Base-by-base conservation (phyloP, 345 rosid species). In the Draba incana region DNA sequence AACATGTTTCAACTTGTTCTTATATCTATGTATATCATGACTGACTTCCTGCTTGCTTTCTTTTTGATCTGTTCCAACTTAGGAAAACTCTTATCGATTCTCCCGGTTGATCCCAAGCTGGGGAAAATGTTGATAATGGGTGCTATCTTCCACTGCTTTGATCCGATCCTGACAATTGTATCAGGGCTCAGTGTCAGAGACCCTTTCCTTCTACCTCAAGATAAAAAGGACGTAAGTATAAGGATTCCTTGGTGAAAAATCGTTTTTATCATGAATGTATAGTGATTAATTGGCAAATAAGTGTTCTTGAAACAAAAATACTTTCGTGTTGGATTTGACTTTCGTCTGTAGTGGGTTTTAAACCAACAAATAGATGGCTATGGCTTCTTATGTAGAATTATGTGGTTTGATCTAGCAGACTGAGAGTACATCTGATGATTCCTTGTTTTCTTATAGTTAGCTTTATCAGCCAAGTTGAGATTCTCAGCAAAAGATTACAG, bases 61-160 rank as follows among this genome's bases (percentile, higher is more conserved):
- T 75, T 69, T 74, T 54, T 35, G 51, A 57, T 23, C 41, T 41
- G 43, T 64, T 48, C 45, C 57, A 39, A 20, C 64, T 44, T 81
- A 94, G 99, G 99, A 62, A 89, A 83, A 66, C 83, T 77, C 72
- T 82, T 94, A 71, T 86, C 98, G 4, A 82, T 86, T 77, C 96
- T 94, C 55, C 99, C 99, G 1, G 99, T 94, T 50, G 99, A 94
- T 85, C 99, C 99, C 42, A 94, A 94, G 86, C 88, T 94, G 25
- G 99, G 99, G 79, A 94, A 94, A 82, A 91, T 94, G 99, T 90
- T 94, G 39, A 78, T 94, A 57, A 89, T 94, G 98, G 99, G 99
- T 71, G 89, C 98, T 58, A 83, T 89, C 75, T 94, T 94, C 67
- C 83, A 76, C 45, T 94, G 98, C 81, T 94, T 91, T 83, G 99